These are phyloP conservation scores for Scedosporium aurantiacum DNA, from an alignment of 2,329 filamentous ascomycete genomes.

Conservation along the genomic window DNA sequence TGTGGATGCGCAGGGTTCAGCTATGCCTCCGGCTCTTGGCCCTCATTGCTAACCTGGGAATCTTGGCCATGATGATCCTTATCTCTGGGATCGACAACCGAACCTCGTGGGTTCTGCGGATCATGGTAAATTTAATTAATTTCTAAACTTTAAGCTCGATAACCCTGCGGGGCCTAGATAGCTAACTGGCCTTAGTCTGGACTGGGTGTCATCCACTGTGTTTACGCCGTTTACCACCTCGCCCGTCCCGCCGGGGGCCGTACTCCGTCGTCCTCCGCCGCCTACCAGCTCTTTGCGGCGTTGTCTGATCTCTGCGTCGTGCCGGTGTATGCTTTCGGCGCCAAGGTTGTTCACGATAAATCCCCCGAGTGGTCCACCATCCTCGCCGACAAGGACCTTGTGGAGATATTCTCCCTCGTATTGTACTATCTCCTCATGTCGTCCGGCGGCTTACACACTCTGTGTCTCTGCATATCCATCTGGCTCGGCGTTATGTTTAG, in stretches of 20 bases:
- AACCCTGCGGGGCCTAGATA: not conserved
- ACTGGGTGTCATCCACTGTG: slow-evolving; percentile 58
- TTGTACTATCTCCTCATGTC: slow-evolving; percentile 58
- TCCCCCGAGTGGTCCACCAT: slow-evolving; percentile 54
- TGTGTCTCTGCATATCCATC: slow-evolving; percentile 59
- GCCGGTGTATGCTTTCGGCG: slow-evolving; percentile 46
- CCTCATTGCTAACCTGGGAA: slow-evolving; percentile 56
- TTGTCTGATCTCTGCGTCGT: slow-evolving; percentile 53
- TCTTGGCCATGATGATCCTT: slow-evolving; percentile 67
- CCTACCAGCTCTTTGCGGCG: slow-evolving; percentile 78
- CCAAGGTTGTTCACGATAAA: slow-evolving; percentile 32
- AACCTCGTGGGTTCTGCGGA: slow-evolving; percentile 64
- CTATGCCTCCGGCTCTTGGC: slow-evolving; percentile 56
- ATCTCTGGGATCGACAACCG: slow-evolving; percentile 55
- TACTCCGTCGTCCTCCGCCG: slow-evolving; percentile 69
- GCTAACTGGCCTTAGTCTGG: slow-evolving; percentile 45
- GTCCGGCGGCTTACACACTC: slow-evolving; percentile 55
- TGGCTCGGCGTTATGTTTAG: slow-evolving; percentile 73
- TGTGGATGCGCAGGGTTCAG: slow-evolving; percentile 57
- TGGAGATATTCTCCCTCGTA: slow-evolving; percentile 50
- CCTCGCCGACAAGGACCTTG: slow-evolving; percentile 43
- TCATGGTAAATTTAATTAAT: slow-evolving; percentile 53
- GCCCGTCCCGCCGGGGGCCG: slow-evolving; percentile 57
- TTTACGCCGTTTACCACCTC: slow-evolving; percentile 76
- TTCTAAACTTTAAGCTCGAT: not conserved